Percentiles rank a stretch among this genome's conserved stretches.
Conservation (phyloP, 2,329 filamentous ascomycete species). For the Phialophora macrospora region DNA sequence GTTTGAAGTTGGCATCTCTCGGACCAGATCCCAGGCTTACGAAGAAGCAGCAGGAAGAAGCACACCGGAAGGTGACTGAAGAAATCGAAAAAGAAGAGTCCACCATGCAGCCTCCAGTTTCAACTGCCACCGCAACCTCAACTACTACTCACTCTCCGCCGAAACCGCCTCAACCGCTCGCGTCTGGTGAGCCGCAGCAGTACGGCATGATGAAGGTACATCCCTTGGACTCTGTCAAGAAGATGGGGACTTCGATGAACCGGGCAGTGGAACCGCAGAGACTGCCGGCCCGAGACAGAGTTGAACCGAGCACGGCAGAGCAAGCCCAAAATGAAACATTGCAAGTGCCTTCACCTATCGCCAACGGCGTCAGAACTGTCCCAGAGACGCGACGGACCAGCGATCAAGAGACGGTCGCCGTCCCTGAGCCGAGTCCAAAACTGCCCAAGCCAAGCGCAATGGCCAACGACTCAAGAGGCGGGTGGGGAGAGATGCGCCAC, state of each 20-base stretch:
- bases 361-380: slow-evolving; percentile 42
- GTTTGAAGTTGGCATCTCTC: slow-evolving; percentile 60
- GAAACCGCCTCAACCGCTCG: slow-evolving; percentile 63
- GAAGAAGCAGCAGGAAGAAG: slow-evolving; percentile 22
- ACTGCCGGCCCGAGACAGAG: slow-evolving; percentile 29
- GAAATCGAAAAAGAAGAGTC: slow-evolving; percentile 35
- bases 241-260: slow-evolving; percentile 42
- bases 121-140: slow-evolving; percentile 44
- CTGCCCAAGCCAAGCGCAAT: slow-evolving; percentile 32
- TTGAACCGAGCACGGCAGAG: slow-evolving; percentile 21
- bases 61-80: slow-evolving; percentile 8
- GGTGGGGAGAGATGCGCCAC: slow-evolving; percentile 39
- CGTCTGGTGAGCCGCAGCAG: slow-evolving; percentile 62
- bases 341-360: slow-evolving; percentile 36
- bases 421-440: slow-evolving; percentile 34
- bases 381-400: slow-evolving; percentile 27
- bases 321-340: slow-evolving; percentile 23
- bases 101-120: slow-evolving; percentile 32
- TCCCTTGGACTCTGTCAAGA: slow-evolving; percentile 59
- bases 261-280: slow-evolving; percentile 46
- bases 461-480: slow-evolving; percentile 32
- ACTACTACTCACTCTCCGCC: slow-evolving; percentile 54
- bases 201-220: slow-evolving; percentile 68
- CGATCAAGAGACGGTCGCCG: slow-evolving; percentile 18
- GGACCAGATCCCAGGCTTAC: slow-evolving; percentile 32